phyloP scores from a whole-genome alignment of 2,329 filamentous ascomycete species.

The Ploettnerulaceae sp. region DNA sequence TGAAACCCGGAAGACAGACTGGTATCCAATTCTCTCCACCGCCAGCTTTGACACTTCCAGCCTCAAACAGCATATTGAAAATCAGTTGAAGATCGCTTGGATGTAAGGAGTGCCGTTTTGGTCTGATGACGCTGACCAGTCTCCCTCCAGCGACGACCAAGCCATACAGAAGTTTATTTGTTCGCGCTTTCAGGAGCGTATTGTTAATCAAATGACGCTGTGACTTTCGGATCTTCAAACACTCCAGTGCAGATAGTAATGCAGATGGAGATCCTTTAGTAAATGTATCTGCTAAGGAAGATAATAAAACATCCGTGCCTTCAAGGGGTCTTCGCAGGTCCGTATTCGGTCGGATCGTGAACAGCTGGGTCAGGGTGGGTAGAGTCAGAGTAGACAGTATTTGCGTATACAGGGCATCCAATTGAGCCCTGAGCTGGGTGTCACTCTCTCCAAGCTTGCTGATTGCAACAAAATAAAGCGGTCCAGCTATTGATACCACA shows the following conservation, averaged over 20 bases:
- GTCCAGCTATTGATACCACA: constrained; percentile 77
- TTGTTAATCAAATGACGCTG: constrained; percentile 84
- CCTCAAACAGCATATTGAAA: constrained; percentile 99
- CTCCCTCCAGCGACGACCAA: constrained; percentile 88
- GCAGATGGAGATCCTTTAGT: constrained; percentile 87
- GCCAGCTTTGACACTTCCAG: constrained; percentile 82
- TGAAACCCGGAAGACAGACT: constrained; percentile 91
- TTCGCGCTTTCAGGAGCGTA: constrained; percentile 72
- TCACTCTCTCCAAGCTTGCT: constrained; percentile 92
- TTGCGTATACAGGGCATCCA: constrained; percentile 96
- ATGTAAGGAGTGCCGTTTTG: constrained; percentile 90
- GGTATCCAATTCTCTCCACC: constrained; percentile 98
- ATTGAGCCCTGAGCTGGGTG: constrained; percentile 75
- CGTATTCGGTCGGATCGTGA: constrained; percentile 85
- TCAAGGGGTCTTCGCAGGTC: constrained; percentile 86
- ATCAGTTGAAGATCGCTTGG: constrained; percentile 93
- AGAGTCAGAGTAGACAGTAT: constrained; percentile 93
- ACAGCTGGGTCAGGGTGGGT: constrained; percentile 79
- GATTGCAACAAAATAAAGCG: constrained; percentile 89
- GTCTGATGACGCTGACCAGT: constrained; percentile 90
- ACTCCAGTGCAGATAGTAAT: constrained; percentile 85
- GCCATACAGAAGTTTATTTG: constrained; percentile 80
- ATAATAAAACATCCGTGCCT: constrained; percentile 85
- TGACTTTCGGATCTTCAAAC: constrained; percentile 83
- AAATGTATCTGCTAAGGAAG: constrained; percentile 90